Evolutionary conservation across 2,329 filamentous ascomycete genomes (phyloP).

Genomic region (Biscogniauxia sp.): DNA sequence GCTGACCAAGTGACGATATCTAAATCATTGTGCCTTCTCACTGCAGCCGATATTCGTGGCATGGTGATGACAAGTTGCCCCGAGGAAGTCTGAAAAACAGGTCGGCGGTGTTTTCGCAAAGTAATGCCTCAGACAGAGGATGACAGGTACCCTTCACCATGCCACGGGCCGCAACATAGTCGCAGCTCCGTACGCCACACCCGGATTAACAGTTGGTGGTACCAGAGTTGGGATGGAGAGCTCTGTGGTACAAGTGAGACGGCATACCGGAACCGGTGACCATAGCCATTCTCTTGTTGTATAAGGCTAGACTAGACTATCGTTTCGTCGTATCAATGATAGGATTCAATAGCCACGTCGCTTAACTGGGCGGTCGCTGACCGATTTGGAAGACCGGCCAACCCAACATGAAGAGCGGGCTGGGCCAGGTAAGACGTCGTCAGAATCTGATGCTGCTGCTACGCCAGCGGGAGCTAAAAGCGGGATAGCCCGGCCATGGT

Average conservation of each 20-base stretch:
- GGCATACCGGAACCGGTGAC: not conserved
- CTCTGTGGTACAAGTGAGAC: not conserved
- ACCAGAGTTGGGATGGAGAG: not conserved
- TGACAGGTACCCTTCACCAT: not conserved
- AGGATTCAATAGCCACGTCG: not conserved
- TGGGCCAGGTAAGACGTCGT: not conserved
- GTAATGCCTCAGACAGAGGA: not conserved
- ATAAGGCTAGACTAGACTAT: too few relatives aligned
- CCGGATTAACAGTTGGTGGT: not conserved
- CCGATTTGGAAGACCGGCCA: not conserved
- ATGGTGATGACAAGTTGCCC: not conserved
- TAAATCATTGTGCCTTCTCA: constrained; percentile 14
- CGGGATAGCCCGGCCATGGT: constrained; percentile 24
- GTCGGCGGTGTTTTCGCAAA: not conserved
- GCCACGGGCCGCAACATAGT: not conserved
- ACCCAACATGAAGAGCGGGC: not conserved
- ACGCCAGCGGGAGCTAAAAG: constrained; percentile 20
- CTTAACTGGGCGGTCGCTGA: not conserved
- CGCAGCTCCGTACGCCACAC: not conserved
- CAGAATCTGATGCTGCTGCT: constrained; percentile 4
- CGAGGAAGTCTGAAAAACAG: not conserved
- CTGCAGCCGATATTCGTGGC: not conserved
- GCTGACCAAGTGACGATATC: constrained; percentile 19
- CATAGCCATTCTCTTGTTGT: too few relatives aligned
- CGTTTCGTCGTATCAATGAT: not conserved